Evolutionary conservation across 2,329 filamentous ascomycete species (phyloP), one percentile per base, ranked within the genome.

Genomic region (Didymosphaeria variabile): DNA sequence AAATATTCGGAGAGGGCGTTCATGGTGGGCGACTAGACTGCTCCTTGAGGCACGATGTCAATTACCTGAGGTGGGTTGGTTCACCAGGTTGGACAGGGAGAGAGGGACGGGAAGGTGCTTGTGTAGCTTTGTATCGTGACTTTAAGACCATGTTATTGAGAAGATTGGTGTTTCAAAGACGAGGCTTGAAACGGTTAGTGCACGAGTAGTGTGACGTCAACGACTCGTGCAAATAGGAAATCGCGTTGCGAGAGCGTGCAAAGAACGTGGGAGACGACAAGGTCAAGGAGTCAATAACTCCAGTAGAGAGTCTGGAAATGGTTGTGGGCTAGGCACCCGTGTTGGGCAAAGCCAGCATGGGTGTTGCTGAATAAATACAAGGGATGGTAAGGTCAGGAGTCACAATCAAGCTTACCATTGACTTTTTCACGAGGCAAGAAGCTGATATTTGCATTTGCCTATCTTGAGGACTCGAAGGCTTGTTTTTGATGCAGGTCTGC

Each of bases 1-100:
- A 75, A 63, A 57, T 70, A 67, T 49, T 69, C 73, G 55, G 74
- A 74, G 23, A 76, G 66, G 66, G 71, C 68, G 59, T 74, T 76
- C 74, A 77, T 76, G 38, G 54, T 71, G 65, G 31, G 4, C 46
- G 29, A 10, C 15, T 29, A 45, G 32, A 23, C 49, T 42, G 4
- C 6, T 13, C 15, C 23, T 7, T 19, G 15, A 5, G 38, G 17
- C 38, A 40, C 15, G 38, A 17, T n/a, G 15, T n/a, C 38, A 9
- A 40, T 19, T n/a, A 29, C 26, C 6, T 29, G 26, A 6, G 4
- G 17, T 40, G 4, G 2, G n/a, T n/a, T n/a, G 5, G 38, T 17
- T 7, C 5, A 40, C 8, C 17, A 3, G 9, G 5, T n/a, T 40
- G 38, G 2, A 17, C 9, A 55, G 2, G 3, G n/a, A n/a, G n/a